Evolutionary conservation across 2,329 filamentous ascomycete genomes (phyloP).

Genomic region (Drechslera avenae): DNA sequence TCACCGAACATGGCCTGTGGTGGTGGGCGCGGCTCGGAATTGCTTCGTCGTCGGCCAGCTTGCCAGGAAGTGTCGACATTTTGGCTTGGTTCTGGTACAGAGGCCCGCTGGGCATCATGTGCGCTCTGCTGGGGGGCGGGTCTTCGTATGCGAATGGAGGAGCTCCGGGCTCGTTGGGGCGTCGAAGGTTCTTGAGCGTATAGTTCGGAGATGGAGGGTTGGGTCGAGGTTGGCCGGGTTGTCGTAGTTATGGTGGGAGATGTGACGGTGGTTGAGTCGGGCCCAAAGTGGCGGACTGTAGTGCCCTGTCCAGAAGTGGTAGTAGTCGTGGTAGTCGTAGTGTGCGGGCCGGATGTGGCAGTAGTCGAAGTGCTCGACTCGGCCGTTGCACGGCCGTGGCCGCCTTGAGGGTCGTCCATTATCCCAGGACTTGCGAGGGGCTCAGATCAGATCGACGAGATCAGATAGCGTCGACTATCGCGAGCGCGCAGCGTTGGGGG

Average conservation of each 20-base stretch:
- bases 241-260: conserved; percentile 41
- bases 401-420: conserved; percentile 21
- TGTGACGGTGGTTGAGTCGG: conserved; percentile 33
- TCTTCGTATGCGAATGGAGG: conserved; percentile 39
- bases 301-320: conserved; percentile 25
- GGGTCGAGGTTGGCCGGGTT: conserved; percentile 18
- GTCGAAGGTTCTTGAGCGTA: conserved; percentile 9
- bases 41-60: conserved; percentile 38
- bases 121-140: conserved; percentile 16
- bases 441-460: background rate
- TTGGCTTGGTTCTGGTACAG: conserved; percentile 6
- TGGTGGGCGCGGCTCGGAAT: conserved; percentile 40
- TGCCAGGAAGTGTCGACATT: conserved; percentile 20
- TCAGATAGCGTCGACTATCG: background rate
- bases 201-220: conserved; percentile 12
- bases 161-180: conserved; percentile 24
- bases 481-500: conserved; percentile 3
- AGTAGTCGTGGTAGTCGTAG: conserved; percentile 36
- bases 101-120: background rate
- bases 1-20: conserved; percentile 29
- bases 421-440: background rate
- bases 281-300: conserved; percentile 26
- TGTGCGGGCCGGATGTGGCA: conserved; percentile 34
- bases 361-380: conserved; percentile 30
- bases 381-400: conserved; percentile 12